These are phyloP conservation scores for Cyanidium caldarium DNA, from an alignment of 23 red algal genomes.

Conservation along the genomic window DNA sequence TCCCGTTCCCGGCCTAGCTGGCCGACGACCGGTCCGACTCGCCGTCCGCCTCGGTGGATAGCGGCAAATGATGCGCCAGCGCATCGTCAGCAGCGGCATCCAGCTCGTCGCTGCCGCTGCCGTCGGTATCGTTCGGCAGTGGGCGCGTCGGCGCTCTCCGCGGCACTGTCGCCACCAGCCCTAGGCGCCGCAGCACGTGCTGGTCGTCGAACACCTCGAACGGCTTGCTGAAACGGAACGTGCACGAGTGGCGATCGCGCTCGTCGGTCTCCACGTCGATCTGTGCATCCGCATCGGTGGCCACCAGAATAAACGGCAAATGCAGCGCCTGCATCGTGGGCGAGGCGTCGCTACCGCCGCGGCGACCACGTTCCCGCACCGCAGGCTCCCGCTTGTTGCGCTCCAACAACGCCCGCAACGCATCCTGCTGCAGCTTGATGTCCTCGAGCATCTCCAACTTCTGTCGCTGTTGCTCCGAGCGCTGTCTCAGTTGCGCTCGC, in stretches of 20 bases:
- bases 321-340: not conserved
- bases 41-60: no score
- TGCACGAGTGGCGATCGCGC: not conserved
- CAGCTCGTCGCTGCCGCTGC: no score
- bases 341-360: not conserved
- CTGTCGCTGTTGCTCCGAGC: not conserved
- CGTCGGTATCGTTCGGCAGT: no score
- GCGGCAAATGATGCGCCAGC: no score
- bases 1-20: no score
- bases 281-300: not conserved
- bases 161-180: not conserved
- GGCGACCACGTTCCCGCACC: not conserved
- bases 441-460: not conserved
- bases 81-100: no score
- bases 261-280: not conserved
- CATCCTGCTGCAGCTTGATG: not conserved
- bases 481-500: not conserved
- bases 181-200: not conserved
- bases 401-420: not conserved
- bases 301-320: not conserved
- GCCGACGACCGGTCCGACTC: no score
- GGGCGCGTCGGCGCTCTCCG: no score
- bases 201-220: not conserved
- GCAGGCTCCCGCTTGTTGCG: not conserved
- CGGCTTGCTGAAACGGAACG: not conserved